phyloP scores from a whole-genome alignment of 139 green algal species.

The Chlorokybus atmophyticus region DNA sequence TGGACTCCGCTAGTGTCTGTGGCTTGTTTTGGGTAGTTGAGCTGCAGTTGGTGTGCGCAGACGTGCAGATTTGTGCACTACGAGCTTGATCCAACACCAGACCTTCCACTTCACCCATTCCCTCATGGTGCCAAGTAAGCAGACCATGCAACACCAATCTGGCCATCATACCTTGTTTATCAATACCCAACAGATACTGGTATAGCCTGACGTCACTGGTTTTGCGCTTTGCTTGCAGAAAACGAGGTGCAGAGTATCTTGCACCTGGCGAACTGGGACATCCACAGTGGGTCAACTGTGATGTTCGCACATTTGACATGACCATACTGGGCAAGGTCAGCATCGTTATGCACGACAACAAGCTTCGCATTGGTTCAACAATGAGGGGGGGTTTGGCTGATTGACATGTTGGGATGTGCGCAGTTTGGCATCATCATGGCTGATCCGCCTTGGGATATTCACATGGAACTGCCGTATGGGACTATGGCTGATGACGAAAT shows the following conservation, averaged over 20 bases:
- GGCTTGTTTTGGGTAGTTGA: neutral
- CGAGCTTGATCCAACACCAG: slow-evolving; percentile 44
- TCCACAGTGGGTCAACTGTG: slow-evolving; percentile 68
- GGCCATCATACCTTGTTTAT: too few species aligned
- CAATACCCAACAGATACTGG: too few species aligned
- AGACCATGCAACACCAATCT: too few species aligned
- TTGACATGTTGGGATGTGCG: too few species aligned
- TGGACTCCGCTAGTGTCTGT: neutral
- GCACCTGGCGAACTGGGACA: slow-evolving; percentile 27
- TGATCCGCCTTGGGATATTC: slow-evolving; percentile 73
- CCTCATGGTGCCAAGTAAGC: too few species aligned
- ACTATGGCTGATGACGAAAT: slow-evolving; percentile 79
- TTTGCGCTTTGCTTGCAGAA: too few species aligned
- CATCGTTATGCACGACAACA: too few species aligned
- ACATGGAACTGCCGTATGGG: slow-evolving; percentile 72
- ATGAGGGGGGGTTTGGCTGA: too few species aligned
- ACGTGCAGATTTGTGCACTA: slow-evolving; percentile 62
- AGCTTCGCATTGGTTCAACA: too few species aligned
- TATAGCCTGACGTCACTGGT: too few species aligned
- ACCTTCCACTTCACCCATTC: slow-evolving; percentile 19
- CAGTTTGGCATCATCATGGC: slow-evolving; percentile 77
- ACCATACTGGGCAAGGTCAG: slow-evolving; percentile 44
- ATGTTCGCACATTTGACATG: slow-evolving; percentile 68
- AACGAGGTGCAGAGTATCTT: slow-evolving; percentile 16
- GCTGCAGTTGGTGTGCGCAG: slow-evolving; percentile 25